phyloP scores from a whole-genome alignment of 176 grass and related monocot genomes.

The Dactylis glomerata region DNA sequence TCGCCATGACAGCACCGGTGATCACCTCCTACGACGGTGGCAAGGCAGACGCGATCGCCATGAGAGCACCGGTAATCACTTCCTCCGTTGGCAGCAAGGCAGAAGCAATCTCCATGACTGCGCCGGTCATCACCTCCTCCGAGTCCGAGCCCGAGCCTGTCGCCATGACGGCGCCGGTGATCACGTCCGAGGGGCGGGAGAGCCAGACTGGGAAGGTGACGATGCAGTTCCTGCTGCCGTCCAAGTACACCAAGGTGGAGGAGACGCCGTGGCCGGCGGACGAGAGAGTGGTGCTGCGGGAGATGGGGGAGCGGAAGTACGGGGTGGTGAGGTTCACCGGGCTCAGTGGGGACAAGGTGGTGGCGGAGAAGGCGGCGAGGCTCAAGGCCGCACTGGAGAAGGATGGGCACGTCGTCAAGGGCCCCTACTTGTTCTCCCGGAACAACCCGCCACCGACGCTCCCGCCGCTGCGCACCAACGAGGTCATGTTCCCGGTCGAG shows the following conservation, averaged over 20 bases:
- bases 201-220: constrained; percentile 29
- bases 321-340: constrained; percentile 67
- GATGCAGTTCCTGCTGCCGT: constrained; percentile 84
- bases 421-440: constrained; percentile 57
- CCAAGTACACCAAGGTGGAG: constrained; percentile 57
- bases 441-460: constrained; percentile 82
- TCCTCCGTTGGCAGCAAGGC: not conserved
- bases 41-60: constrained; percentile 49
- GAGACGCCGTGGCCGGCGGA: constrained; percentile 69
- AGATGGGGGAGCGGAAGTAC: constrained; percentile 57
- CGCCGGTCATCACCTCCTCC: constrained; percentile 70
- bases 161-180: constrained; percentile 74
- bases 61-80: constrained; percentile 71
- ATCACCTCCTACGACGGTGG: constrained; percentile 27
- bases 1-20: constrained; percentile 80
- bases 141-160: constrained; percentile 53
- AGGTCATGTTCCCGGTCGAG: constrained; percentile 86
- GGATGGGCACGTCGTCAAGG: constrained; percentile 46
- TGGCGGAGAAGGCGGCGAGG: constrained; percentile 59
- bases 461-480: constrained; percentile 77
- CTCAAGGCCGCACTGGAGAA: constrained; percentile 66
- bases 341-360: constrained; percentile 48
- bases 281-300: constrained; percentile 65
- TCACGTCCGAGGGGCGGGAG: constrained; percentile 37
- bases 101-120: constrained; percentile 75